Percentiles rank a stretch among this genome's conserved stretches.
These are phyloP conservation scores for Calonectria hongkongensis DNA, from an alignment of 2,329 filamentous ascomycete species.

Conservation along the genomic window DNA sequence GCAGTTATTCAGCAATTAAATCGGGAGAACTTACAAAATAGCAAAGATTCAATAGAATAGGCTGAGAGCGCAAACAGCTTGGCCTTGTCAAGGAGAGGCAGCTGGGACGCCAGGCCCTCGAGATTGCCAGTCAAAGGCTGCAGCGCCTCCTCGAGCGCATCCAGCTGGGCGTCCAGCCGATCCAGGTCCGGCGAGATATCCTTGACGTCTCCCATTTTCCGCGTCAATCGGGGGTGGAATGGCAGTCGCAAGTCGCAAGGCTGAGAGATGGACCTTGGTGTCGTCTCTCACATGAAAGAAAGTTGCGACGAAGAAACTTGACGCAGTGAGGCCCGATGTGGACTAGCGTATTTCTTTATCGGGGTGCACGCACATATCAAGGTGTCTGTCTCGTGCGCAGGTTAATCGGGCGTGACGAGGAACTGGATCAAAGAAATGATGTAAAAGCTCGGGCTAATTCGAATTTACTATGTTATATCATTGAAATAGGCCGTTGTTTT, in stretches of 20 bases:
- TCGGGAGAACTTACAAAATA: constrained; percentile 80
- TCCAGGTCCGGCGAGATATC: constrained; percentile 82
- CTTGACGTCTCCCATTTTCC: constrained; percentile 64
- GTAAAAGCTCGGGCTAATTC: background rate
- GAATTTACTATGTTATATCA: background rate
- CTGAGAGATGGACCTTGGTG: constrained; percentile 38
- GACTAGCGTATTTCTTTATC: constrained; percentile 47
- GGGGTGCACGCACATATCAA: constrained; percentile 36
- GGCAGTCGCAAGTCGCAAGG: constrained; percentile 30
- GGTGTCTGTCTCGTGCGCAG: background rate
- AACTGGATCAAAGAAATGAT: background rate
- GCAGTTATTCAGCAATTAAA: background rate
- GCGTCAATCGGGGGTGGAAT: constrained; percentile 15
- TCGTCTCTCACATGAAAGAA: constrained; percentile 47
- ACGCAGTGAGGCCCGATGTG: constrained; percentile 39
- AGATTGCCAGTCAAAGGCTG: constrained; percentile 83
- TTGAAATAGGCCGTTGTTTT: no score
- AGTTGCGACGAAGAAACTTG: constrained; percentile 46
- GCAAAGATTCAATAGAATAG: constrained; percentile 91
- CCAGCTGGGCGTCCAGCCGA: constrained; percentile 85
- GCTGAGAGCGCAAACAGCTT: constrained; percentile 93
- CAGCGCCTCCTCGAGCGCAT: constrained; percentile 84
- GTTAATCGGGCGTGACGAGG: constrained; percentile 10
- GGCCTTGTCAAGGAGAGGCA: constrained; percentile 95
- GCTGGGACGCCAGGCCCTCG: constrained; percentile 81